Base-by-base conservation (phyloP, 306 rosid species). In the Rosa multiflora region DNA sequence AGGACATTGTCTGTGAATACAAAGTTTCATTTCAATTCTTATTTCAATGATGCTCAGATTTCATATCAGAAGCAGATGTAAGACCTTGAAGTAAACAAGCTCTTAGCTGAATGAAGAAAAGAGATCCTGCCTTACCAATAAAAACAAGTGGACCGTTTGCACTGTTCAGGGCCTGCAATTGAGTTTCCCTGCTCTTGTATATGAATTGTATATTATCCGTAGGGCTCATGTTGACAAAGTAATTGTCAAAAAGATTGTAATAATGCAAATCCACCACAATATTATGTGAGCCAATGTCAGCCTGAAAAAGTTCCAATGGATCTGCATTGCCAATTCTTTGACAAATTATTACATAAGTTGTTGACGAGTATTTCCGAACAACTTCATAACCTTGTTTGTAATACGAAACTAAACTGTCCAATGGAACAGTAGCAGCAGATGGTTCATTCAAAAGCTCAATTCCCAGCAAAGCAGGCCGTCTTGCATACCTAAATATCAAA, bases 361-460 rank as follows among this genome's bases (percentile, higher is more conserved):
- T 80, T 63, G 89, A n/a, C 1, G 98, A 92, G 79, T 92, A 74
- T 53, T 92, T 92, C 48, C 90, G 87, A 79, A 95, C 94, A 69
- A 86, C 88, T 82, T 89, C 80, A 86, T 92, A 95, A 76, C 98
- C 99, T 74, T 88, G 94, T 61, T 80, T 90, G 85, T 91, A 95
- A 62, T 90, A 95, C 3, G 96, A 86, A 78, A 87, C 78, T 83
- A 95, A 78, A 39, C 44, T 74, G 84, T 92, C 90, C 64, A 88
- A 82, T 46, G 97, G 85, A 88, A 95, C 98, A 47, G 89, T 67
- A 52, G 52, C 83, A 8, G 87, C 92, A 55, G 93, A 87, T 75
- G 99, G 99, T 87, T 94, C 99, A 46, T 92, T 94, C 75, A 94
- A 75, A 73, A 94, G 97, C 88, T 92, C 99, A 35, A 94, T 88